Conservation (phyloP, 2,329 filamentous ascomycete species). For the Neonectria coccinea region DNA sequence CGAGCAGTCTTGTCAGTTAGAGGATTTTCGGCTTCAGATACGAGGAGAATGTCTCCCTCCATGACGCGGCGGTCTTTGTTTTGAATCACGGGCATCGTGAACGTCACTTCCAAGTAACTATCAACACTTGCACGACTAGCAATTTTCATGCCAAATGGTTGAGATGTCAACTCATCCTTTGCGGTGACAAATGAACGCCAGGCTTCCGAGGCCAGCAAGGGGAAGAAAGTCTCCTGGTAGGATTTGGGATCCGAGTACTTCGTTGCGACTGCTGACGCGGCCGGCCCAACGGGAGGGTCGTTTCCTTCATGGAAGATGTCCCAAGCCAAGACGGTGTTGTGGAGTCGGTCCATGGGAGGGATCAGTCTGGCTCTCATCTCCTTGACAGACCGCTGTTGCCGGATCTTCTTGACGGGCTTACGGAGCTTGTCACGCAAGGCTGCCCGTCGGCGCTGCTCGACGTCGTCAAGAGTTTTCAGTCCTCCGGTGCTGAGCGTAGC, state of each 20-base stretch:
- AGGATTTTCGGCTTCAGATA: conserved; percentile 81
- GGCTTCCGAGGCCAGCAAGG: conserved; percentile 89
- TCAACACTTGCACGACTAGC: conserved; percentile 91
- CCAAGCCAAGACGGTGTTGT: conserved; percentile 90
- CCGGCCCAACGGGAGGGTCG: conserved; percentile 81
- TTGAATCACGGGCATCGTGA: conserved; percentile 77
- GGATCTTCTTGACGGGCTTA: conserved; percentile 85
- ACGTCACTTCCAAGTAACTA: conserved; percentile 91
- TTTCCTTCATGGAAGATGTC: conserved; percentile 93
- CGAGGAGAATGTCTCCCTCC: conserved; percentile 89
- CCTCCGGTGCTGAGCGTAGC: conserved; percentile 62
- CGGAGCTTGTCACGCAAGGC: conserved; percentile 68
- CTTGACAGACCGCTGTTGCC: conserved; percentile 83
- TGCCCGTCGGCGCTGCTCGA: conserved; percentile 58
- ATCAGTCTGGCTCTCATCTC: conserved; percentile 94
- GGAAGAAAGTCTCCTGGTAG: conserved; percentile 92
- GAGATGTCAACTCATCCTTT: conserved; percentile 85
- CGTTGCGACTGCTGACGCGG: conserved; percentile 81
- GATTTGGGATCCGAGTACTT: conserved; percentile 80
- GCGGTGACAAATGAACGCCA: conserved; percentile 94
- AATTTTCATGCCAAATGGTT: conserved; percentile 88
- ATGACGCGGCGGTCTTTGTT: conserved; percentile 78
- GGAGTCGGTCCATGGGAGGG: conserved; percentile 86
- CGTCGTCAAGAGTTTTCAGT: conserved; percentile 62
- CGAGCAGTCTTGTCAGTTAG: conserved; percentile 73